Base-by-base conservation (phyloP, 148 eudicot species). In the Fagopyrum tataricum region DNA sequence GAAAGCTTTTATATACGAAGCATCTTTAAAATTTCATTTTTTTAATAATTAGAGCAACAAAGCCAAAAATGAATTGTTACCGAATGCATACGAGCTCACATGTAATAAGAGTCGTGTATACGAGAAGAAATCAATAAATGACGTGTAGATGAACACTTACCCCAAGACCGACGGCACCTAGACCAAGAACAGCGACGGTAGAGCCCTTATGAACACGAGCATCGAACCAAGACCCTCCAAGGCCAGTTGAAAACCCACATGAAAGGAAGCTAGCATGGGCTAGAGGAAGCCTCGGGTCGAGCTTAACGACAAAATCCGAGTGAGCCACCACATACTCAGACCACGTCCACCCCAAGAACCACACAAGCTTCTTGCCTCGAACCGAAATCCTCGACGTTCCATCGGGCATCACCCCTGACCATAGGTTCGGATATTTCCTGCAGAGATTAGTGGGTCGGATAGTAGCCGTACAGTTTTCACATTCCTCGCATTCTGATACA, bases 91-190 rank as follows among this genome's bases (percentile, higher is more conserved):
- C 37, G 37, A 31, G 0, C 37, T 31, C 37, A 31, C 37, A 31
- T 31, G 37, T 31, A 3, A 0, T 31, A 31, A 31, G 37, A 1
- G 37, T 0, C 37, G 37, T 52, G 58, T 31, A 31, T 31, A 31
- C 1, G 37, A 31, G 37, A 31, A 31, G 37, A 31, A 31, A 31
- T 31, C 37, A 31, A 31, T 31, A 31, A 31, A 31, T 4, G 1
- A 17, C 4, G 58, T 52, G 58, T n/a, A 52, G 8, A 24, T 11
- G 40, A 26, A 61, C 0, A 31, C 13, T 31, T 75, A 86, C 89
- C 75, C 86, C 90, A 21, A 87, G 78, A 21, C 90, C 90, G 23
- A 87, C 90, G 47, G 87, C 86, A 3, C 90, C 90, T 15, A 87
- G 86, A 11, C 90, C 90, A 1, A 87, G 41, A 46, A 87, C 87